These are phyloP conservation scores for Massarina eburnea DNA, from an alignment of 2,329 filamentous ascomycete species.

Conservation along the genomic window DNA sequence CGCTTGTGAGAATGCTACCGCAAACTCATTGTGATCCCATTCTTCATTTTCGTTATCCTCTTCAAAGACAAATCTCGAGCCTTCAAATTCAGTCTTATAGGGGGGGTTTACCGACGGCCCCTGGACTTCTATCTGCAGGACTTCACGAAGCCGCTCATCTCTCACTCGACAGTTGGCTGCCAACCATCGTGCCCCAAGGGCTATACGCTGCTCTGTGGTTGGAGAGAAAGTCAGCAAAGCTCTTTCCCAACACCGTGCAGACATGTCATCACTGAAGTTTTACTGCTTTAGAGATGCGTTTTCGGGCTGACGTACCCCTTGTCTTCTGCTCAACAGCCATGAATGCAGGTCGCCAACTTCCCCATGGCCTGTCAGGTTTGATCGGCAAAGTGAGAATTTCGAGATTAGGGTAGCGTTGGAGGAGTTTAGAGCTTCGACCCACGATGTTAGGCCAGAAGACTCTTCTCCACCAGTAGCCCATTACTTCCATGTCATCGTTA, in stretches of 20 bases:
- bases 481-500: conserved; percentile 23
- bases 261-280: too few species aligned
- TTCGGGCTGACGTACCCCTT: too few species aligned
- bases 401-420: conserved; percentile 26
- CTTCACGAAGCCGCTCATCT: conserved; percentile 21
- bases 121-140: conserved; percentile 30
- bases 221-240: too few species aligned
- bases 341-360: conserved; percentile 28
- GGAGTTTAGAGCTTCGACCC: conserved; percentile 13
- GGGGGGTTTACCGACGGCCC: conserved; percentile 9
- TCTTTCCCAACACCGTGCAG: too few species aligned
- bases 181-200: conserved; percentile 30
- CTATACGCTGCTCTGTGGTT: conserved; percentile 28
- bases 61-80: conserved; percentile 21
- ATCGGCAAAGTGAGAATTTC: conserved; percentile 27
- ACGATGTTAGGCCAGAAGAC: conserved; percentile 33
- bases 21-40: conserved; percentile 31
- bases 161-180: conserved; percentile 20
- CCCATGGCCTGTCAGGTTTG: conserved; percentile 16
- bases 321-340: conserved; percentile 23
- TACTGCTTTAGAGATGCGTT: too few species aligned
- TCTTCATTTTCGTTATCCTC: conserved; percentile 23
- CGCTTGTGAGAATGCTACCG: conserved; percentile 9
- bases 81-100: conserved; percentile 14
- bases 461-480: conserved; percentile 30